Conservation (phyloP, 1,139 yeast species). For the Pichia sp. region DNA sequence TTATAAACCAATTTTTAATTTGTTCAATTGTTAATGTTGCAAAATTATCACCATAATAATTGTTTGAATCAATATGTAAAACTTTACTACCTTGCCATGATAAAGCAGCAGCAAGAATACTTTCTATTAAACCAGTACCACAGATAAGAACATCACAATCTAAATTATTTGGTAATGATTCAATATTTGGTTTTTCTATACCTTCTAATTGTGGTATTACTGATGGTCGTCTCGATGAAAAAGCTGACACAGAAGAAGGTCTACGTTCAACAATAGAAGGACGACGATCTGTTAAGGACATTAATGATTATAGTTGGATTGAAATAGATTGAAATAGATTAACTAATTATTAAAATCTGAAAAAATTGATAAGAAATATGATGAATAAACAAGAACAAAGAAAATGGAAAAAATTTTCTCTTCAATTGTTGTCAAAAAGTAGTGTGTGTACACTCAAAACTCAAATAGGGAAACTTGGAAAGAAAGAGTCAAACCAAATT, state of each 20-base stretch:
- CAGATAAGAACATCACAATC: slow-evolving; percentile 76
- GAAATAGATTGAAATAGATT: not conserved
- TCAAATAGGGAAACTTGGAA: too few species aligned
- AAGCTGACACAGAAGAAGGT: slow-evolving; percentile 31
- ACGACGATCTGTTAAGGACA: slow-evolving; percentile 60
- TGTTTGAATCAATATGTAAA: slow-evolving; percentile 76
- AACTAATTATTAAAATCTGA: slow-evolving; percentile 43
- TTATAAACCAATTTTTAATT: slow-evolving; percentile 70
- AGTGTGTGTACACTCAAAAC: too few species aligned
- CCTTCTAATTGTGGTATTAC: slow-evolving; percentile 71
- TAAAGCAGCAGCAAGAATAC: slow-evolving; percentile 85
- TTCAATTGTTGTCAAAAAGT: not conserved
- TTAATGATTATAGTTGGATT: slow-evolving; percentile 52
- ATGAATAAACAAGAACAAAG: not conserved
- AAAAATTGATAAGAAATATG: slow-evolving; percentile 32
- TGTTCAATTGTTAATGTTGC: slow-evolving; percentile 86
- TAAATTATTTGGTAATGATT: slow-evolving; percentile 43
- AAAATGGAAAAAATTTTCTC: not conserved
- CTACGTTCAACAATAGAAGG: slow-evolving; percentile 66
- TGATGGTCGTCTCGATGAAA: slow-evolving; percentile 45
- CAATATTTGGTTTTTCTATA: slow-evolving; percentile 47
- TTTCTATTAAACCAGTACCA: slow-evolving; percentile 89
- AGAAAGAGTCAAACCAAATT: too few species aligned
- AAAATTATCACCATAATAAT: slow-evolving; percentile 80
- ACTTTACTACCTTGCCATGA: slow-evolving; percentile 96